Conservation (phyloP, 2,329 filamentous ascomycete species). For the Cladobotryum mycophilum region DNA sequence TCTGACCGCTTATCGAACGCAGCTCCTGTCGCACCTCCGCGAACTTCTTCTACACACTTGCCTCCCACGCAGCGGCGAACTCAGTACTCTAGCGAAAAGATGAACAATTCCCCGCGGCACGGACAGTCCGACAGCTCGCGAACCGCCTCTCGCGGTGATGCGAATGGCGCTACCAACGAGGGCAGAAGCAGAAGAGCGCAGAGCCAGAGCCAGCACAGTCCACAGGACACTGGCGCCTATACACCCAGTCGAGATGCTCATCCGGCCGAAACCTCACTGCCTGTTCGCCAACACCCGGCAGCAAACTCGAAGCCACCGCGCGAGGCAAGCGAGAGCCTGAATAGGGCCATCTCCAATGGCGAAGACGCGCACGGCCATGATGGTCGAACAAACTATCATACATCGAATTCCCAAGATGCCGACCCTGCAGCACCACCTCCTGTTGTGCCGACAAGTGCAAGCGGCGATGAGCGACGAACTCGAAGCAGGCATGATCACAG, state of each 20-base stretch:
- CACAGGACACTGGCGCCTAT: conserved; percentile 35
- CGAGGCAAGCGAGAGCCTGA: conserved; percentile 74
- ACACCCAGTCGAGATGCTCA: conserved; percentile 35
- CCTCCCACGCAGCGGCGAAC: conserved; percentile 37
- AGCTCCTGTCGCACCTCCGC: conserved; percentile 69
- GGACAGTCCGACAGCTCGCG: conserved; percentile 31
- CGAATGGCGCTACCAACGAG: conserved; percentile 22
- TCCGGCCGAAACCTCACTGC: conserved; percentile 32
- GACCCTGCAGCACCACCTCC: conserved; percentile 43
- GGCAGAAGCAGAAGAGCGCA: conserved; percentile 26
- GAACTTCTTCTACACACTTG: conserved; percentile 67
- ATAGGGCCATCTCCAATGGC: conserved; percentile 53
- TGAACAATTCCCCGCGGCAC: conserved; percentile 37
- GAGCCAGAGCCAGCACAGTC: conserved; percentile 14
- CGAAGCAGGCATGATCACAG: conserved; percentile 56
- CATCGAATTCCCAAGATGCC: conserved; percentile 20
- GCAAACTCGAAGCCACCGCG: conserved; percentile 54
- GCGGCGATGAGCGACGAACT: conserved; percentile 42
- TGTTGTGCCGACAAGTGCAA: conserved; percentile 36
- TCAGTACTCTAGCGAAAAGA: conserved; percentile 39
- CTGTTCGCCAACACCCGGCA: conserved; percentile 38
- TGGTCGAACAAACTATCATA: conserved; percentile 17
- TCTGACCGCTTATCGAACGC: conserved; percentile 52
- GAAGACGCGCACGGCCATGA: conserved; percentile 27
- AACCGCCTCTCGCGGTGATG: conserved; percentile 27